Conservation (phyloP, 2,329 filamentous ascomycete genomes). For the Parastagonospora avenae region DNA sequence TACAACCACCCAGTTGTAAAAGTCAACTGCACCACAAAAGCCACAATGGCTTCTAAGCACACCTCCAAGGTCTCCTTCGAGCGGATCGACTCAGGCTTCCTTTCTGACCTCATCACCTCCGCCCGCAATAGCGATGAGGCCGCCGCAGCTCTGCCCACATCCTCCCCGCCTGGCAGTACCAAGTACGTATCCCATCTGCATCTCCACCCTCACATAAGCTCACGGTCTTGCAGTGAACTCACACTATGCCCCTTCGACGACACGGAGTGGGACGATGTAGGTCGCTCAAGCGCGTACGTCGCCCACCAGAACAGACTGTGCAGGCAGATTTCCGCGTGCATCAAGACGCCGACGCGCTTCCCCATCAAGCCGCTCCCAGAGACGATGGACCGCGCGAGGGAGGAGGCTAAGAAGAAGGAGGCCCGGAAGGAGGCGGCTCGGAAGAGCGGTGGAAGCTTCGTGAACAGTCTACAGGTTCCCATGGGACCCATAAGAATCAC, state of each 20-base stretch:
- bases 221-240: background rate
- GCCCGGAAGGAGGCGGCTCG: too few species aligned
- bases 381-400: background rate
- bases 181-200: background rate
- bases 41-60: too few species aligned
- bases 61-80: too few species aligned
- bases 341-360: conserved; percentile 1
- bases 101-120: background rate
- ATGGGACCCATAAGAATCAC: too few species aligned
- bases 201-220: background rate
- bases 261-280: conserved; percentile 2
- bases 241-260: background rate
- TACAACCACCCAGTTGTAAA: too few species aligned
- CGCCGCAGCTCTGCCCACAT: background rate
- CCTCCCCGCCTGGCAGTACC: background rate
- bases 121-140: background rate
- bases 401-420: too few species aligned
- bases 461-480: too few species aligned
- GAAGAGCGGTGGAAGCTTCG: too few species aligned
- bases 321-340: background rate
- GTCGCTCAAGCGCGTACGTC: background rate
- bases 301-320: background rate
- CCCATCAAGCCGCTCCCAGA: conserved; percentile 1
- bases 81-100: background rate
- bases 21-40: too few species aligned